These are phyloP conservation scores for Hordeum marinum DNA, from an alignment of 176 grass and related monocot genomes.

Conservation along the genomic window DNA sequence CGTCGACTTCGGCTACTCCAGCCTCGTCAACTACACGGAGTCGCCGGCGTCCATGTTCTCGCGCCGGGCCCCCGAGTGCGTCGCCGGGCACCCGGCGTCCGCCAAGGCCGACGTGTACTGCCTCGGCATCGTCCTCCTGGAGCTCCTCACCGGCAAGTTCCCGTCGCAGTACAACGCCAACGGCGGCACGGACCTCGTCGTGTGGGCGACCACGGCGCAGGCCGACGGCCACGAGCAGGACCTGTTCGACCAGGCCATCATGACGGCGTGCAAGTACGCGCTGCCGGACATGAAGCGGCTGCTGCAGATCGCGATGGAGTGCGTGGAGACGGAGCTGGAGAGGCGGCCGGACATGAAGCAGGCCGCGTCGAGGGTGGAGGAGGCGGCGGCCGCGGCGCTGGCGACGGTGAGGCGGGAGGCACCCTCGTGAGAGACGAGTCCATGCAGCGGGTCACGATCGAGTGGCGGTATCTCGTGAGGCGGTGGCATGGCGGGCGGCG, in stretches of 20 bases:
- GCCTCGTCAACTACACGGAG: conserved; percentile 32
- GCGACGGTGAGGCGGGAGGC: conserved; percentile 22
- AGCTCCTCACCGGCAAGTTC: conserved; percentile 92
- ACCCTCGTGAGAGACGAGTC: conserved; percentile 41
- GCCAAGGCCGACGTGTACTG: conserved; percentile 86
- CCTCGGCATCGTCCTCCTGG: conserved; percentile 85
- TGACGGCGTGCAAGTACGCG: conserved; percentile 42
- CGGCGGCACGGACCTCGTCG: conserved; percentile 85
- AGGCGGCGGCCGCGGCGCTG: conserved; percentile 20
- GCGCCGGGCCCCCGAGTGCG: conserved; percentile 53
- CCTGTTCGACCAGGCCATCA: conserved; percentile 62
- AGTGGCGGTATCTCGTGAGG: conserved; percentile 8
- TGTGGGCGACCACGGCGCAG: conserved; percentile 60
- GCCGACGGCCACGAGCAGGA: conserved; percentile 58
- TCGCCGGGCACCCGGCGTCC: not conserved
- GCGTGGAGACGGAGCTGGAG: conserved; percentile 41
- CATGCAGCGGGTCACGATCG: conserved; percentile 20
- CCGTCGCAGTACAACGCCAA: conserved; percentile 71
- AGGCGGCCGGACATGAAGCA: conserved; percentile 52
- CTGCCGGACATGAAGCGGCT: conserved; percentile 78
- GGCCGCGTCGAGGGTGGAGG: conserved; percentile 52
- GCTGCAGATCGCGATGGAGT: conserved; percentile 48
- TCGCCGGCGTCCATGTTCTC: conserved; percentile 41
- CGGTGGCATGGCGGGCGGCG: too few species aligned
- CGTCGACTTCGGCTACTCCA: conserved; percentile 72